Evolutionary conservation across 2,329 filamentous ascomycete genomes (phyloP), one percentile per base, ranked within the genome.

Genomic region (Pseudogymnoascus sp.): DNA sequence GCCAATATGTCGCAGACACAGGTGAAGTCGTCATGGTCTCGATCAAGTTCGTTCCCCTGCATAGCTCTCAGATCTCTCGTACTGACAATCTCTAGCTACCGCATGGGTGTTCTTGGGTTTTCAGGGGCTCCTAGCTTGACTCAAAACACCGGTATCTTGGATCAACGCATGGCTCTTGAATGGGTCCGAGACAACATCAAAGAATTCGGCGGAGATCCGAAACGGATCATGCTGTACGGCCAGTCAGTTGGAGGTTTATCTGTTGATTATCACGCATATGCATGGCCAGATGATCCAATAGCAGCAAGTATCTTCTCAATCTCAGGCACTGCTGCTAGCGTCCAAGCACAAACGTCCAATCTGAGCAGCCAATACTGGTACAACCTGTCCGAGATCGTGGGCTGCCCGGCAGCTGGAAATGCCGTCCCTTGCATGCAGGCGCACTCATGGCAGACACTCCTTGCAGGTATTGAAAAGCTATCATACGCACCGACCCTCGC

Each of bases 131-230:
- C 64, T 55, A 63, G 62, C n/a, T 33, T 64, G 2, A 61, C 42
- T 5, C 64, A 65, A 41, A 65, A 65, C 49, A 35, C 60, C 4
- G 87, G 87, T 1, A 72, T 88, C 60, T 76, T 79, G 64, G 85
- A 88, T 67, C 84, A 87, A 72, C 77, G 81, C 65, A 69, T 79
- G 25, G 77, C 82, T 9, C 75, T 87, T 22, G 73, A 76, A 62
- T 88, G 84, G 85, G 78, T 87, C 41, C 76, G 77, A 64, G 74
- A 78, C 28, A 86, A 86, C 70, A 80, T 85, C 59, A 78, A 72
- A 3, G 73, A 72, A 3, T 85, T 88, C 70, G 84, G 84, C 0
- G 85, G 84, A 1, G 80, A 87, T 65, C 75, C 74, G 1, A 45
- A 49, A 16, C 62, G 64, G 4, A 71, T 71, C 38, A 70, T 68